phyloP scores from a whole-genome alignment of 2,329 filamentous ascomycete species.

The Penicillium sumatraense region DNA sequence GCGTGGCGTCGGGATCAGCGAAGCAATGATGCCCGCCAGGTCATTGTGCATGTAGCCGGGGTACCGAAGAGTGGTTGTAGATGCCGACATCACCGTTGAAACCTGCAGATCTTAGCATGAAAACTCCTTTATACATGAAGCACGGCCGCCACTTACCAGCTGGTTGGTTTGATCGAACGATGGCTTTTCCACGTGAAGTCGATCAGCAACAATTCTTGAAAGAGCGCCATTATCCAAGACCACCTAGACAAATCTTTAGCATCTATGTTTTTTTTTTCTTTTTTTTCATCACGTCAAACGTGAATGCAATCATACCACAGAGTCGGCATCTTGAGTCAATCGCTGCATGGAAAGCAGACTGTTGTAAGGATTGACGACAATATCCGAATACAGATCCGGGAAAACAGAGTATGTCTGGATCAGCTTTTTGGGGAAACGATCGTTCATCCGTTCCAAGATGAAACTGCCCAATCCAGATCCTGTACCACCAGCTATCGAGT shows the following conservation, averaged over 20 bases:
- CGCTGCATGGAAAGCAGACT: constrained; percentile 89
- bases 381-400: constrained; percentile 89
- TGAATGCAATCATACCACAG: constrained; percentile 65
- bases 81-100: constrained; percentile 97
- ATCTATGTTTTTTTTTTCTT: neutral
- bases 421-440: constrained; percentile 97
- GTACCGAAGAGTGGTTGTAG: constrained; percentile 93
- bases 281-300: neutral
- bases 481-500: constrained; percentile 96
- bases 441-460: constrained; percentile 91
- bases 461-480: constrained; percentile 96
- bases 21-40: constrained; percentile 93
- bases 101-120: constrained; percentile 53
- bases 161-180: constrained; percentile 98
- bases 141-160: constrained; percentile 59
- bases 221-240: constrained; percentile 96
- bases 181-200: constrained; percentile 91
- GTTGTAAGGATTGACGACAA: constrained; percentile 98
- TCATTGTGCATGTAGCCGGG: constrained; percentile 99
- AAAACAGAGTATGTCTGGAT: constrained; percentile 99
- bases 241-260: constrained; percentile 53
- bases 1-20: constrained; percentile 91
- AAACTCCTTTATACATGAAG: too few species aligned
- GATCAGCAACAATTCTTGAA: constrained; percentile 89
- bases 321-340: constrained; percentile 94